Evolutionary conservation across 2,329 filamentous ascomycete species (phyloP), one percentile per base, ranked within the genome.

Genomic region (Cladosporium sp.): DNA sequence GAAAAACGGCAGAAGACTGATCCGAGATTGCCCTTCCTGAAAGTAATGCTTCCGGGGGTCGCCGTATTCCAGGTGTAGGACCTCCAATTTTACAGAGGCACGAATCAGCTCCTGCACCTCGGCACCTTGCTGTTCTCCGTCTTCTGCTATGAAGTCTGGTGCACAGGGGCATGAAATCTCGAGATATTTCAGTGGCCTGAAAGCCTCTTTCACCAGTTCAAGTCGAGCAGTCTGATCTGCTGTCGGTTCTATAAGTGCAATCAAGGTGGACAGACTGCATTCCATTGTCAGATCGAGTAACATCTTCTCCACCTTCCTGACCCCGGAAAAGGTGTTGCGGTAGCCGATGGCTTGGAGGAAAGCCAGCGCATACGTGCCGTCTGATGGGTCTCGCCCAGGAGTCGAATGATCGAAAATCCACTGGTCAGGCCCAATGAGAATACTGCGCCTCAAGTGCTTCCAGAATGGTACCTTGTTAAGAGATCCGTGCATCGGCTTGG

Each of bases 131-230:
- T 49, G 46, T 4, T 22, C 28, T 10, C 19, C 9, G 42, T 51
- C 16, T 33, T 28, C 22, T 7, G 22, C 22, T 28, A 28, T 5
- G 19, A 54, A 56, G 33, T 56, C 45, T 16, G 58, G 54, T 9
- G 56, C 57, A 11, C 56, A 43, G 22, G 54, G 59, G 9, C 58
- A 54, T 13, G 53, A 52, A 9, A 63, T 33, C 2, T 35, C 35
- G 22, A 56, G 49, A 38, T 59, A 32, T 13, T 55, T 38, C 8
- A 61, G 52, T 31, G 56, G 56, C 49, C 54, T 58, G 31, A 62
- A 44, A 9, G 58, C 38, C 2, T 56, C 49, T 6, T 60, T 41
- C 14, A 46, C 54, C 10, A 57, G 43, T 9, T 57, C 52, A n/a
- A 55, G 58, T 42, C 61, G 55, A 10, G 54, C 54, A 43, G 48